Conservation (phyloP, 73 alveolate species). For the Tetrahymena elliotti region DNA sequence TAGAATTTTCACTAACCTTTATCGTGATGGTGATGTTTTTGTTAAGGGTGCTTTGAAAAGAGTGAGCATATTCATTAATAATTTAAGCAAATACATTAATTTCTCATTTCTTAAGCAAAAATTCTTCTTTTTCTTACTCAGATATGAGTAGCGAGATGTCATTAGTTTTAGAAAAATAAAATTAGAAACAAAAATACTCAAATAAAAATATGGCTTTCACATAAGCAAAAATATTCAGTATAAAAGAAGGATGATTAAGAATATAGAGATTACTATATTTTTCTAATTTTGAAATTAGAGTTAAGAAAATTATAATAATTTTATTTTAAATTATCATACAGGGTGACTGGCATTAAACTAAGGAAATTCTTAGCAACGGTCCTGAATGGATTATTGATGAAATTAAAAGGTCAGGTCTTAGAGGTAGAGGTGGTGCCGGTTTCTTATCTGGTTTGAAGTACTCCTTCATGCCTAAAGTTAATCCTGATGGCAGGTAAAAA, state of each 20-base stretch:
- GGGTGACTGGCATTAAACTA: slow-evolving; percentile 89
- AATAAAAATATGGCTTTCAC: background rate
- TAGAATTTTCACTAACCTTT: slow-evolving; percentile 40
- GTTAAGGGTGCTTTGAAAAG: slow-evolving; percentile 33
- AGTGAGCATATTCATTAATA: slow-evolving; percentile 3
- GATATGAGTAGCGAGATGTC: background rate
- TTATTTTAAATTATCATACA: background rate
- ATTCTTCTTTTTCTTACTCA: background rate
- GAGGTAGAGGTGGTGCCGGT: slow-evolving; percentile 93
- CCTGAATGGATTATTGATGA: slow-evolving; percentile 85
- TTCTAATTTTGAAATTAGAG: background rate
- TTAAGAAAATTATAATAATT: background rate
- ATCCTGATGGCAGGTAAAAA: slow-evolving; percentile 75
- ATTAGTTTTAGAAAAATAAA: background rate
- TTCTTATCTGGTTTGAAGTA: slow-evolving; percentile 82
- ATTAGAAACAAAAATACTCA: background rate
- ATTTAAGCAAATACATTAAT: background rate
- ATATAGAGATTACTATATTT: background rate
- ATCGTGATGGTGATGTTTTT: slow-evolving; percentile 39
- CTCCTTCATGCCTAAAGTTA: slow-evolving; percentile 82
- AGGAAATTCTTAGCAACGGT: slow-evolving; percentile 74
- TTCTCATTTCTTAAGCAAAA: background rate
- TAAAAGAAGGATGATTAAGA: background rate
- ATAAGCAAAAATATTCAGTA: background rate
- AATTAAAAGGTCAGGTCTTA: slow-evolving; percentile 73